Conservation (phyloP, 2,329 filamentous ascomycete species). For the Chrysoporthe austroafricana region DNA sequence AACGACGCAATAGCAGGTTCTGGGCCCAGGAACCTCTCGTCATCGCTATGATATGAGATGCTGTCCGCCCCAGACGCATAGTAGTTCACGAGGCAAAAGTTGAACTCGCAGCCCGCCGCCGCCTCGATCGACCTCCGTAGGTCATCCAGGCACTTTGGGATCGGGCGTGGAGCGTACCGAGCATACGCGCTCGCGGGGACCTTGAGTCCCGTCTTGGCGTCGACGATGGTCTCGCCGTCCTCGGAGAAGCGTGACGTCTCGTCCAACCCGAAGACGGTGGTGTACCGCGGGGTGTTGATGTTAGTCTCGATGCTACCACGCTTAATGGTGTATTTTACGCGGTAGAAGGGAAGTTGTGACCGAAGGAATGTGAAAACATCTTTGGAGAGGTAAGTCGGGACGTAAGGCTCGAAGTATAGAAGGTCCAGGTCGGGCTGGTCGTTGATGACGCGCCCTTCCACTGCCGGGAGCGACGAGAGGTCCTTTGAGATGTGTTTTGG, state of each 20-base stretch:
- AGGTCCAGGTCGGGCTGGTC: constrained; percentile 74
- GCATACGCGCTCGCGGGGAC: constrained; percentile 57
- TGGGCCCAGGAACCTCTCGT: constrained; percentile 74
- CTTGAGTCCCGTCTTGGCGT: constrained; percentile 46
- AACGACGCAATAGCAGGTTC: constrained; percentile 76
- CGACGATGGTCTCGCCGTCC: constrained; percentile 46
- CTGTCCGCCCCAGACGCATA: constrained; percentile 78
- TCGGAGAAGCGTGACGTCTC: constrained; percentile 64
- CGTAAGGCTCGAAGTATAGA: constrained; percentile 75
- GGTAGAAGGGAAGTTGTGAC: constrained; percentile 73
- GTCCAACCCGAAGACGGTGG: constrained; percentile 61
- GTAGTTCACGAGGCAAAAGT: constrained; percentile 83
- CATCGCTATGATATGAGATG: constrained; percentile 80
- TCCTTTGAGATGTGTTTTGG: constrained; percentile 44
- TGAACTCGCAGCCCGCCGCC: constrained; percentile 69
- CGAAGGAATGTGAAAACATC: constrained; percentile 73
- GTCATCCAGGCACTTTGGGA: constrained; percentile 70
- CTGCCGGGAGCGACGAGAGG: constrained; percentile 52
- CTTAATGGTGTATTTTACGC: constrained; percentile 74
- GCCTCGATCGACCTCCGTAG: constrained; percentile 67
- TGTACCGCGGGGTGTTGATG: constrained; percentile 61
- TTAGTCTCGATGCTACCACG: constrained; percentile 65
- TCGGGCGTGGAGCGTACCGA: constrained; percentile 65
- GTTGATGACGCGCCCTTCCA: constrained; percentile 60
- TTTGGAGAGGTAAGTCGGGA: constrained; percentile 59